Base-by-base conservation (phyloP, 1,139 yeast genomes). In the Suhomyces kunorum region DNA sequence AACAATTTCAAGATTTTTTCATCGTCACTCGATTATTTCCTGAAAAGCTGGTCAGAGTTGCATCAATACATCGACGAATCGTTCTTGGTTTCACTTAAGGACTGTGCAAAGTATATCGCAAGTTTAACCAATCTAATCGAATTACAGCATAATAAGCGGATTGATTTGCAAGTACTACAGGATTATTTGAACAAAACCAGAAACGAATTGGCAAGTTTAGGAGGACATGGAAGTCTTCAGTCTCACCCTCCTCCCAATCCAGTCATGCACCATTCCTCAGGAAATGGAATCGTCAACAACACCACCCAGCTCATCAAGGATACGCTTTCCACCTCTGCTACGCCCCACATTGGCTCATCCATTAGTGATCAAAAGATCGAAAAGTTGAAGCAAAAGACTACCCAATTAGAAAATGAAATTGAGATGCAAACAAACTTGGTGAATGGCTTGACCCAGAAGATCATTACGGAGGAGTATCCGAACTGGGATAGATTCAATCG, bases 61-160 rank as follows among this genome's bases (percentile, higher is more conserved):
- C 68, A 83, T 50, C 80, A 80, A 36, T 81, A 79, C 49, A 71
- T 87, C 38, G 97, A 92, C 55, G 87, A 82, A 49, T 83, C 88
- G 31, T 92, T 88, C 54, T 70, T 89, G 40, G 87, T 88, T 2
- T 80, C 95, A 5, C 66, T 92, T 49, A 83, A 87, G 50, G 98
- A 92, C 61, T 76, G 94, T 64, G 88, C 92, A 48, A 90, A 87
- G 63, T 92, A 89, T 55, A 83, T 90, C 38, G 74, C 78, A 29
- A 80, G 92, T 23, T 73, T 92, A 51, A 86, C 88, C 50, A 79
- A 77, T 44, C 68, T 90, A 48, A 78, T 92, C 43, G 90, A 86
- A 56, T 73, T 87, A 40, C 88, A 92, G 49, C 98, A 92, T 56
- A 92, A 88, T 57, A 90, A 90, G 60, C 90, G 87, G 51, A 78